A percentile compares a stretch with the other conserved stretches of the same genome.
Evolutionary conservation across 2,329 filamentous ascomycete genomes (phyloP).

Genomic region (Fusarium musae): DNA sequence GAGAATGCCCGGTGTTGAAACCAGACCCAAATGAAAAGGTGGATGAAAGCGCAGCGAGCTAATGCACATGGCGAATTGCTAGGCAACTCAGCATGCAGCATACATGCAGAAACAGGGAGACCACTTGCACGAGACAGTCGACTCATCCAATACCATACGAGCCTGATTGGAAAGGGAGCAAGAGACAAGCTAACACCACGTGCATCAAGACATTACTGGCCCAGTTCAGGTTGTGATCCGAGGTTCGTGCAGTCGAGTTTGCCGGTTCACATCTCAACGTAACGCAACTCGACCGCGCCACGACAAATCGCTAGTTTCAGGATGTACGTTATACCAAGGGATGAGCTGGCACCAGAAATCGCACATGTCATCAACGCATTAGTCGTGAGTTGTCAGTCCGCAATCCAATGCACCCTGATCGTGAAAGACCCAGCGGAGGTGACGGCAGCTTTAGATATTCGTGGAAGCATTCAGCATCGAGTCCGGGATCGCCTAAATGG

Average conservation of each 20-base stretch:
- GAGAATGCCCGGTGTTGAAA: conserved; percentile 24
- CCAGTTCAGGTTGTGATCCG: conserved; percentile 4
- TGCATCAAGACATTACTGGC: conserved; percentile 24
- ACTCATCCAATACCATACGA: conserved; percentile 35
- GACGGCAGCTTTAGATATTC: conserved; percentile 14
- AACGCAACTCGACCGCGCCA: conserved; percentile 28
- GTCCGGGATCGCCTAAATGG: conserved; percentile 36
- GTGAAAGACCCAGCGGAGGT: conserved; percentile 16
- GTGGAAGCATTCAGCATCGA: conserved; percentile 31
- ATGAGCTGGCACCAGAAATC: conserved; percentile 42
- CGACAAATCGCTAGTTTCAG: conserved; percentile 36
- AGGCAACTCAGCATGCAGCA: conserved; percentile 19
- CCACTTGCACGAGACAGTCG: conserved; percentile 38
- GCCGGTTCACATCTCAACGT: conserved; percentile 32
- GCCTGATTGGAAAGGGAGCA: conserved; percentile 13
- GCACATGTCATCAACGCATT: conserved; percentile 44
- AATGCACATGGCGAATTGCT: conserved; percentile 7
- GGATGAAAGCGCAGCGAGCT: conserved; percentile 13
- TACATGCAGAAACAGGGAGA: conserved; percentile 37
- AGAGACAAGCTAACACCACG: conserved; percentile 10
- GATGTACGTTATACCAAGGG: conserved; percentile 42
- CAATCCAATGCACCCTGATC: conserved; percentile 27
- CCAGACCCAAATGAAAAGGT: conserved; percentile 14
- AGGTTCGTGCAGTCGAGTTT: conserved; percentile 11
- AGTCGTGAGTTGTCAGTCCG: conserved; percentile 41